Conservation (phyloP, 2,329 filamentous ascomycete genomes). For the Aspergillus ibericus region DNA sequence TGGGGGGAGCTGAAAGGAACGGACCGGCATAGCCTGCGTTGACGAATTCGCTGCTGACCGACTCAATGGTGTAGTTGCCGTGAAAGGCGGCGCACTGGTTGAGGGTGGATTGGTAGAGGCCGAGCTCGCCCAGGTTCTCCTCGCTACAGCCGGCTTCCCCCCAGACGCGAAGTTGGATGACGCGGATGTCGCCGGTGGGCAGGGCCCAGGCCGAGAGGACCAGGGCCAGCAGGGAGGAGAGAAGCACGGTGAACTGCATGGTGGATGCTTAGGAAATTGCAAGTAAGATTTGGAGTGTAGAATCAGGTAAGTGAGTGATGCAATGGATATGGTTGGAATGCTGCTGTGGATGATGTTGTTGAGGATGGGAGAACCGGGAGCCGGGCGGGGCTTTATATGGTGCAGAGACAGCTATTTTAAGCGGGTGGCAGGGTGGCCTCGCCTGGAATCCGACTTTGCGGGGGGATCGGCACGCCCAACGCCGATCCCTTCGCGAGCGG, state of each 20-base stretch:
- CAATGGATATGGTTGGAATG: too few relatives aligned
- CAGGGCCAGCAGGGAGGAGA: conserved; percentile 8
- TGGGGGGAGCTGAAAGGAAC: background rate
- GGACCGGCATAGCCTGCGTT: background rate
- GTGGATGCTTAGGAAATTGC: too few relatives aligned
- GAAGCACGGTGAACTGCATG: conserved; percentile 6
- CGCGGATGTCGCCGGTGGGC: conserved; percentile 12
- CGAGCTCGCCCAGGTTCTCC: conserved; percentile 19
- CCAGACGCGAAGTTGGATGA: conserved; percentile 19
- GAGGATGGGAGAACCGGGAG: background rate
- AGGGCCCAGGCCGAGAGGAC: conserved; percentile 10
- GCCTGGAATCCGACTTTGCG: background rate
- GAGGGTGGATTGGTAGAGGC: conserved; percentile 16
- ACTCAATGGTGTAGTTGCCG: conserved; percentile 6
- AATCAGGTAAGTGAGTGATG: background rate
- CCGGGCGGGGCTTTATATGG: background rate
- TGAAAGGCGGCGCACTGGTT: conserved; percentile 16
- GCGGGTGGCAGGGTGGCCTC: background rate
- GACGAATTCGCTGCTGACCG: conserved; percentile 16
- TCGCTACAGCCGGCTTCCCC: conserved; percentile 16
- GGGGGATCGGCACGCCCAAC: too few relatives aligned
- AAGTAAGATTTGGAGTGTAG: too few relatives aligned
- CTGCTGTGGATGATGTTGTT: background rate
- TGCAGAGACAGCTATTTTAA: background rate
- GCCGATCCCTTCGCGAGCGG: too few relatives aligned